These are phyloP conservation scores for Pontederia paniculata DNA, from an alignment of 176 grass and related monocot genomes.

Conservation along the genomic window DNA sequence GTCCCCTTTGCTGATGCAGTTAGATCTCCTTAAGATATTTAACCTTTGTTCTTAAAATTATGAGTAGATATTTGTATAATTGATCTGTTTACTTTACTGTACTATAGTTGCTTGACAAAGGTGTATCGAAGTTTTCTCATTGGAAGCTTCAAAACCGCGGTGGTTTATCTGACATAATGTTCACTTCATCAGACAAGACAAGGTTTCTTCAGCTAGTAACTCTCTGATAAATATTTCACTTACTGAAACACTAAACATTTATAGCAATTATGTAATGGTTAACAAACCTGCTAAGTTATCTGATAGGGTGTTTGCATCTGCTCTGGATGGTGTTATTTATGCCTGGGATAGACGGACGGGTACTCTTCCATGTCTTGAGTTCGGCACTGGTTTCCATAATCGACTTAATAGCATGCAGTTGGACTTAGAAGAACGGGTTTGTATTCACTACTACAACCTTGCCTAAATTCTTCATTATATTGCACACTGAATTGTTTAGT, in stretches of 20 bases:
- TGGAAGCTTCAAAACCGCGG: conserved; percentile 26
- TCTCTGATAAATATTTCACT: background rate
- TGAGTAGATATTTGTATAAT: background rate
- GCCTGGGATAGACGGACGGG: conserved; percentile 75
- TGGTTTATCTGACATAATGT: conserved; percentile 70
- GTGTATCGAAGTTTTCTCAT: conserved; percentile 46
- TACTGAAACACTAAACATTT: too few species aligned
- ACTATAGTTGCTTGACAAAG: conserved; percentile 55
- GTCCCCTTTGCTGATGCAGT: background rate
- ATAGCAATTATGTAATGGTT: background rate
- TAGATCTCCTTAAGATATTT: background rate
- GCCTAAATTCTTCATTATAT: background rate
- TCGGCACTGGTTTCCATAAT: conserved; percentile 44
- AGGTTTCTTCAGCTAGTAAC: conserved; percentile 24
- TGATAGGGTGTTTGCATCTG: conserved; percentile 73
- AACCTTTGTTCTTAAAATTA: background rate
- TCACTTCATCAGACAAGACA: conserved; percentile 64
- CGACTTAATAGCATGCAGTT: conserved; percentile 68
- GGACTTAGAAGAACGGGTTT: conserved; percentile 57
- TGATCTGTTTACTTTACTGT: background rate
- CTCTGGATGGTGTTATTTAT: conserved; percentile 64
- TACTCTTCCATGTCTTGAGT: conserved; percentile 58
- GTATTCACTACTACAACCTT: background rate
- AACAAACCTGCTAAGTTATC: background rate
- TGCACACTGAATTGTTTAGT: background rate